Base-by-base conservation (phyloP, 2,329 filamentous ascomycete genomes). In the Sclerotiophoma versabilis region DNA sequence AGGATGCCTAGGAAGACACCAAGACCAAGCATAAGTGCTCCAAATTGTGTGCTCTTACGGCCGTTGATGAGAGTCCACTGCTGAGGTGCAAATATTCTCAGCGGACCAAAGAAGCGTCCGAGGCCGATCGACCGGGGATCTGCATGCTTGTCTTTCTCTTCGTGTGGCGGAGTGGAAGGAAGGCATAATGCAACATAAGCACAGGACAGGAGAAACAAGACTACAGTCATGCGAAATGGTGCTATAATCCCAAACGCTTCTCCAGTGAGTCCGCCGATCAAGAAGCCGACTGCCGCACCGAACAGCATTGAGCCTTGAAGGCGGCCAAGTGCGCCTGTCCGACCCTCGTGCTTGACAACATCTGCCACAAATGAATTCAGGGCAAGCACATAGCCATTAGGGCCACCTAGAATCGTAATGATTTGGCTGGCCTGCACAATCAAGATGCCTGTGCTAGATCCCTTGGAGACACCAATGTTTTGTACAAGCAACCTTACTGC, bases 281-380 rank as follows among this genome's bases (percentile, higher is more conserved):
- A 75, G 48, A 85, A 89, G 0, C 87, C 88, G 8, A 86, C 76
- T 0, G 86, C 85, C 3, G 84, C 83, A 0, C 88, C 88, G 2
- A 91, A 78, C 81, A 90, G 88, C 50, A 88, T 83, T 48, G 80
- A 83, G 0, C 88, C 88, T 59, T 88, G 85, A 0, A 91, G 75
- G 60, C 83, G 79, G 0, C 88, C 88, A 53, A 91, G 84, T 0
- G 87, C 83, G 0, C 80, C 84, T 0, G 88, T 91, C 3, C 88
- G 78, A 48, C 83, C 77, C 17, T 80, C 75, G 0, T 86, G 82
- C 32, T 83, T 78, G 0, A 88, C 84, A 2, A 89, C 76, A 66
- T 90, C 87, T 1, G 87, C 83, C 0, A 87, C 85, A 37, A 88
- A 85, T 11, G 87, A 86, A 61, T 91, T 91, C 19, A 90, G 77